A percentile compares a stretch with the other conserved stretches of the same genome.
Conservation (phyloP, 192 early-diverging fungal genomes). For the Coemansia umbellata region DNA sequence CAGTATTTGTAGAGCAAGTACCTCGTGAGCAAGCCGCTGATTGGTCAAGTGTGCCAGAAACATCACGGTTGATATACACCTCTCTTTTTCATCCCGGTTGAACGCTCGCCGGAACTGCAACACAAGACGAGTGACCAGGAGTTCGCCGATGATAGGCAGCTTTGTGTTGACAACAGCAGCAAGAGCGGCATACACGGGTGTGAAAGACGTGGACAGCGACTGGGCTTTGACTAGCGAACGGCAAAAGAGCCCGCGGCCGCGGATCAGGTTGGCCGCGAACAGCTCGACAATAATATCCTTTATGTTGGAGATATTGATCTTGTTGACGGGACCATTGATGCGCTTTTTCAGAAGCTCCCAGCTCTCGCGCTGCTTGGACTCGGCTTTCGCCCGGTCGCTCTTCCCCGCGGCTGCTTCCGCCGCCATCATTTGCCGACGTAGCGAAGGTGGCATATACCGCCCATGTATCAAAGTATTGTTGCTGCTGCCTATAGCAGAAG, state of each 20-base stretch:
- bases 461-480: slow-evolving; percentile 4
- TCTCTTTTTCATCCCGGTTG: slow-evolving; percentile 83
- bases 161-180: slow-evolving; percentile 91
- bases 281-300: slow-evolving; percentile 86
- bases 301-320: slow-evolving; percentile 88
- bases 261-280: slow-evolving; percentile 86
- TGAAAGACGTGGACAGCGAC: slow-evolving; percentile 80
- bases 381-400: slow-evolving; percentile 1
- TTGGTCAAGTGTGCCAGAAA: slow-evolving; percentile 94
- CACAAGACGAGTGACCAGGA: slow-evolving; percentile 79
- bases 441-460: slow-evolving; percentile 78
- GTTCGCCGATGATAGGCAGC: slow-evolving; percentile 84
- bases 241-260: slow-evolving; percentile 86
- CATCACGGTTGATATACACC: slow-evolving; percentile 74
- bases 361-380: slow-evolving; percentile 68
- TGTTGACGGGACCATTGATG: slow-evolving; percentile 94
- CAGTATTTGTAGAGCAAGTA: slow-evolving; percentile 83
- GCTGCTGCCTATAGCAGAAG: background rate
- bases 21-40: slow-evolving; percentile 83
- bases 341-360: slow-evolving; percentile 95
- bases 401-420: slow-evolving; percentile 16
- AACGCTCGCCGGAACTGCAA: slow-evolving; percentile 89
- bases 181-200: slow-evolving; percentile 85
- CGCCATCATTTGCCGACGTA: slow-evolving; percentile 67
- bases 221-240: slow-evolving; percentile 88